Evolutionary conservation across 2,329 filamentous ascomycete species (phyloP).

Genomic region (Colletotrichum eremochloae): DNA sequence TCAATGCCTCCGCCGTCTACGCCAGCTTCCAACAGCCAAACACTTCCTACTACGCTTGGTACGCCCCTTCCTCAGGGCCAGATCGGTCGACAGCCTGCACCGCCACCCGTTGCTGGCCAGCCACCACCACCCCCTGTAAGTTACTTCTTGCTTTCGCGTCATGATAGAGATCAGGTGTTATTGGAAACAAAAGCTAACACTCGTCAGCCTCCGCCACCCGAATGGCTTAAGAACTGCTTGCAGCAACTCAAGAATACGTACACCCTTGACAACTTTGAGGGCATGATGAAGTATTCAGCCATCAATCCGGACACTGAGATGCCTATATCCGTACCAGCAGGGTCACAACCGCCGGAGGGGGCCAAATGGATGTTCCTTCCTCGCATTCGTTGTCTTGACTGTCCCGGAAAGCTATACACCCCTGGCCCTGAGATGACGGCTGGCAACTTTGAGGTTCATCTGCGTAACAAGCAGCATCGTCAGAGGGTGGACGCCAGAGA

Average conservation of each 20-base stretch:
- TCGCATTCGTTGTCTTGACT: conserved; percentile 91
- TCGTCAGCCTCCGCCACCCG: conserved; percentile 82
- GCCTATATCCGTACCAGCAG: conserved; percentile 66
- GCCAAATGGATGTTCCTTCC: conserved; percentile 88
- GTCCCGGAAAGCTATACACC: conserved; percentile 93
- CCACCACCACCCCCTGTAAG: conserved; percentile 73
- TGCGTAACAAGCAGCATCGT: conserved; percentile 86
- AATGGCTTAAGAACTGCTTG: conserved; percentile 86
- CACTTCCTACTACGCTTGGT: conserved; percentile 43
- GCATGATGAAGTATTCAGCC: conserved; percentile 89
- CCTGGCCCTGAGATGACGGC: conserved; percentile 87
- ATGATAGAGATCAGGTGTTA: no score
- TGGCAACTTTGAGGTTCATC: conserved; percentile 92
- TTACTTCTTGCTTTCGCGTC: conserved; percentile 35
- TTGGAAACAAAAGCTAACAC: conserved; percentile 22
- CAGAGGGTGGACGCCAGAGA: conserved; percentile 69
- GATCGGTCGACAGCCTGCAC: conserved; percentile 77
- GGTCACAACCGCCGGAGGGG: conserved; percentile 69
- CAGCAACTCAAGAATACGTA: conserved; percentile 77
- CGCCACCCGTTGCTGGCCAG: conserved; percentile 70
- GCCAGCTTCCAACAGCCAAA: conserved; percentile 47
- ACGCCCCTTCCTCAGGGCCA: conserved; percentile 62
- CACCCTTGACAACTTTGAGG: conserved; percentile 87
- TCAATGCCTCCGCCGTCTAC: conserved; percentile 56
- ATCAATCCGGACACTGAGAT: conserved; percentile 79